Percentiles rank a stretch among this genome's conserved stretches.
phyloP scores from a whole-genome alignment of 108 stramenopile genomes.

The Cyclotella distinguenda region DNA sequence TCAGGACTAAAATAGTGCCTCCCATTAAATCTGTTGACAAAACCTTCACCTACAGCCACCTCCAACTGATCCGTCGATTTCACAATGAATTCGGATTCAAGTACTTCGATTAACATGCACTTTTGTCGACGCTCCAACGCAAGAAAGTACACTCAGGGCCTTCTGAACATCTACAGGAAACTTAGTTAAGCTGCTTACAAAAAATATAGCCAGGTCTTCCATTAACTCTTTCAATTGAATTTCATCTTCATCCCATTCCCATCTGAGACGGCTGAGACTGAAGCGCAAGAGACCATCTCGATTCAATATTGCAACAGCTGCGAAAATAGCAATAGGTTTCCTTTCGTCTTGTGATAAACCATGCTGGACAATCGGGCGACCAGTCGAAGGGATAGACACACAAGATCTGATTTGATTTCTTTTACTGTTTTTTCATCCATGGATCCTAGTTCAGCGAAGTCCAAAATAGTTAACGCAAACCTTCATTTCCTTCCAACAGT shows the following conservation, averaged over 20 bases:
- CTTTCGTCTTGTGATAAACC: constrained; percentile 19
- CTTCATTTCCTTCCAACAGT: not conserved
- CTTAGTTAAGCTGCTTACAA: constrained; percentile 1
- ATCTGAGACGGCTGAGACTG: constrained; percentile 6
- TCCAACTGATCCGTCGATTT: constrained; percentile 2
- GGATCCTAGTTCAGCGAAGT: not conserved
- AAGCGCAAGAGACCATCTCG: not conserved
- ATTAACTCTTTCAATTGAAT: constrained; percentile 1
- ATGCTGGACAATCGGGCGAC: constrained; percentile 1
- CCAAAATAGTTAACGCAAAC: not conserved
- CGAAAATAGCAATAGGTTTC: constrained; percentile 7
- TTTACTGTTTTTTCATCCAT: constrained; percentile 9
- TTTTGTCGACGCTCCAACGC: not conserved
- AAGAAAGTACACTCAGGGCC: not conserved
- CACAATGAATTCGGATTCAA: not conserved
- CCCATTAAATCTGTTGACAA: constrained; percentile 9
- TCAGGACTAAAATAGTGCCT: constrained; percentile 14
- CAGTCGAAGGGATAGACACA: constrained; percentile 9
- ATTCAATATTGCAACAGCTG: constrained; percentile 9
- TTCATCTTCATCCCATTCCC: constrained; percentile 18
- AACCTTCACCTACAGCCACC: constrained; percentile 11
- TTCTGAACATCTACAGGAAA: constrained; percentile 1
- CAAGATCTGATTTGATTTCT: constrained; percentile 6
- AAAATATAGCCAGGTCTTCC: not conserved
- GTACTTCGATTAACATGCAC: not conserved